Conservation (phyloP, 2,329 filamentous ascomycete genomes). For the Neonectria sp. region DNA sequence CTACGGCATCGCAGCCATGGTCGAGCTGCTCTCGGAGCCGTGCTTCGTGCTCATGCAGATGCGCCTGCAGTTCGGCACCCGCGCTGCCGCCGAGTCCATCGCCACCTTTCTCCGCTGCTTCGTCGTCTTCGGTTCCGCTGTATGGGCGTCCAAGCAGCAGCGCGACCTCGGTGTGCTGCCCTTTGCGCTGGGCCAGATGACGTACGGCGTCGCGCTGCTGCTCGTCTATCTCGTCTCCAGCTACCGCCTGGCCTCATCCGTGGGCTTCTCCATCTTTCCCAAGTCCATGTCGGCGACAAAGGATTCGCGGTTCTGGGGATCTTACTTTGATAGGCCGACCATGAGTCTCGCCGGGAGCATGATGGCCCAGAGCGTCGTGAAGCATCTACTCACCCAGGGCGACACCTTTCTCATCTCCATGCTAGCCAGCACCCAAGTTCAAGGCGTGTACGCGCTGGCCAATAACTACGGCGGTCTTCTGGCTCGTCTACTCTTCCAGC, state of each 20-base stretch:
- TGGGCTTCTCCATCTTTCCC: conserved; percentile 79
- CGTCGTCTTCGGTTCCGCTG: conserved; percentile 79
- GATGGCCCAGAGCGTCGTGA: conserved; percentile 89
- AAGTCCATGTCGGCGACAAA: conserved; percentile 51
- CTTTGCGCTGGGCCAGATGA: conserved; percentile 89
- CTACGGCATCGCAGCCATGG: conserved; percentile 70
- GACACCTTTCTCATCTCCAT: conserved; percentile 90
- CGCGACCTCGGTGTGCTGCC: conserved; percentile 82
- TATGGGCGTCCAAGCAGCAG: conserved; percentile 68
- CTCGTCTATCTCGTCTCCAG: conserved; percentile 78
- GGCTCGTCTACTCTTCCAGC: conserved; percentile 92
- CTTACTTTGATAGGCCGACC: conserved; percentile 78
- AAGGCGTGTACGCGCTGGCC: conserved; percentile 93
- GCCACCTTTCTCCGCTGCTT: conserved; percentile 85
- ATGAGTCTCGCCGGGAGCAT: conserved; percentile 84
- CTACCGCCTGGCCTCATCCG: conserved; percentile 66
- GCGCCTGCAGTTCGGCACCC: conserved; percentile 82
- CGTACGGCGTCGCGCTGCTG: conserved; percentile 79
- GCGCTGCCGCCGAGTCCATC: conserved; percentile 86
- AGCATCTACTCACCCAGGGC: conserved; percentile 94
- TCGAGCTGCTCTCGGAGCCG: conserved; percentile 90
- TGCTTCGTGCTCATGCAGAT: conserved; percentile 91
- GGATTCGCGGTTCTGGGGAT: conserved; percentile 62
- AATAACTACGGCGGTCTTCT: conserved; percentile 95
- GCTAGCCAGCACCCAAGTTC: conserved; percentile 82